A percentile compares a stretch with the other conserved stretches of the same genome.
These are phyloP conservation scores for Suillus brevipes DNA, from an alignment of 768 basidiomycete species.

Conservation along the genomic window DNA sequence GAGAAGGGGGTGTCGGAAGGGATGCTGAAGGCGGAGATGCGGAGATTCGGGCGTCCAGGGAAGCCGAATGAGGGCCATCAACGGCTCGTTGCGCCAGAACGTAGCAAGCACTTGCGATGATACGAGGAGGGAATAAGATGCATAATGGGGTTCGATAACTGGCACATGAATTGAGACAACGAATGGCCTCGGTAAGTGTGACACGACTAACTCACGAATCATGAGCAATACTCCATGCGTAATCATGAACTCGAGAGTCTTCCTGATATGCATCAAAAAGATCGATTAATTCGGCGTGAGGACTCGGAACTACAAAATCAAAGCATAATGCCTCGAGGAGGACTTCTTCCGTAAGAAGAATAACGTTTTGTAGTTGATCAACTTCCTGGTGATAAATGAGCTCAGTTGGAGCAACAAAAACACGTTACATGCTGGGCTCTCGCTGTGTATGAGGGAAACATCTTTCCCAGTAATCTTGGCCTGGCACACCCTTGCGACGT, in stretches of 20 bases:
- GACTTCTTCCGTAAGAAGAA: slow-evolving; percentile 74
- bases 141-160: slow-evolving; percentile 84
- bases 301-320: slow-evolving; percentile 77
- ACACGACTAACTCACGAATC: slow-evolving; percentile 63
- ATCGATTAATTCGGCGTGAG: slow-evolving; percentile 74
- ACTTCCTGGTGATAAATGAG: slow-evolving; percentile 55
- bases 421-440: slow-evolving; percentile 56
- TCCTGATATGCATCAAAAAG: slow-evolving; percentile 60
- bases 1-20: slow-evolving; percentile 78
- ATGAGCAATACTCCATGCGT: slow-evolving; percentile 84
- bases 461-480: slow-evolving; percentile 64
- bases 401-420: slow-evolving; percentile 5
- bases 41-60: slow-evolving; percentile 74
- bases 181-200: slow-evolving; percentile 1
- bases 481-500: slow-evolving; percentile 74
- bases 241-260: slow-evolving; percentile 58
- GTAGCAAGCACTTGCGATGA: slow-evolving; percentile 78
- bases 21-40: slow-evolving; percentile 71
- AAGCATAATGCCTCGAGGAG: slow-evolving; percentile 84
- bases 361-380: slow-evolving; percentile 65
- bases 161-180: slow-evolving; percentile 12
- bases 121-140: slow-evolving; percentile 63
- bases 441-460: slow-evolving; percentile 54
- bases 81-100: slow-evolving; percentile 71
- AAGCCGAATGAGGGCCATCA: slow-evolving; percentile 73